phyloP scores from a whole-genome alignment of 495 filamentous ascomycete species.

The Annulohypoxylon bovei region DNA sequence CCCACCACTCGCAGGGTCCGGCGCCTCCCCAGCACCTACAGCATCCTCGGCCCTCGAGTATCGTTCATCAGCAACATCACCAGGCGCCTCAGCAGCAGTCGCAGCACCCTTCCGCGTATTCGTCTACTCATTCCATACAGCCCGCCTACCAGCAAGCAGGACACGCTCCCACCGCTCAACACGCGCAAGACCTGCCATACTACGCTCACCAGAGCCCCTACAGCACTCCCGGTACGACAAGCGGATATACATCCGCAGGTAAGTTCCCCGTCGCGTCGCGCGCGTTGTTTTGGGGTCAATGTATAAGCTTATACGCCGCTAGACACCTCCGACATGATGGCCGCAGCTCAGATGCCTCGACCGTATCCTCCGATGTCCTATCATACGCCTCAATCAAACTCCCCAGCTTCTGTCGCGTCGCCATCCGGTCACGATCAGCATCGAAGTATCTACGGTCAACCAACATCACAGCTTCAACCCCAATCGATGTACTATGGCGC shows the following conservation, averaged over 20 bases:
- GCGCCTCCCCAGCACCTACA: slow-evolving; percentile 65
- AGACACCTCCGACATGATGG: slow-evolving; percentile 95
- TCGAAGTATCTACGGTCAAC: slow-evolving; percentile 83
- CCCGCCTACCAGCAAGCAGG: slow-evolving; percentile 61
- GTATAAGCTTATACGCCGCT: slow-evolving; percentile 44
- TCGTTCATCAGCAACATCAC: slow-evolving; percentile 73
- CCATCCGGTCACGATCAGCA: slow-evolving; percentile 89
- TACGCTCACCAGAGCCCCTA: slow-evolving; percentile 80
- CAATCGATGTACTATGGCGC: slow-evolving; percentile 77
- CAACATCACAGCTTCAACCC: slow-evolving; percentile 77
- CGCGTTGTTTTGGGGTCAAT: not conserved
- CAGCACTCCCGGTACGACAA: slow-evolving; percentile 73
- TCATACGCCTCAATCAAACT: slow-evolving; percentile 94
- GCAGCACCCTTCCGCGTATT: slow-evolving; percentile 68
- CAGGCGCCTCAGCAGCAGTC: slow-evolving; percentile 56
- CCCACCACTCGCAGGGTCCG: slow-evolving; percentile 67
- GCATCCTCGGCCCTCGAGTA: slow-evolving; percentile 70
- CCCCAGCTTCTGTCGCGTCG: slow-evolving; percentile 94
- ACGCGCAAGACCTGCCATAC: slow-evolving; percentile 74
- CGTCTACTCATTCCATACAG: slow-evolving; percentile 62
- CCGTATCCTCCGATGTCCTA: slow-evolving; percentile 90
- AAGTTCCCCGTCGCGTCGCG: slow-evolving; percentile 53
- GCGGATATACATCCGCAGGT: slow-evolving; percentile 84
- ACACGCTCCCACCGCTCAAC: slow-evolving; percentile 60
- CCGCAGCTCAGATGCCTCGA: slow-evolving; percentile 86